phyloP scores from a whole-genome alignment of 2,329 filamentous ascomycete genomes.

The Zarea fungicola region DNA sequence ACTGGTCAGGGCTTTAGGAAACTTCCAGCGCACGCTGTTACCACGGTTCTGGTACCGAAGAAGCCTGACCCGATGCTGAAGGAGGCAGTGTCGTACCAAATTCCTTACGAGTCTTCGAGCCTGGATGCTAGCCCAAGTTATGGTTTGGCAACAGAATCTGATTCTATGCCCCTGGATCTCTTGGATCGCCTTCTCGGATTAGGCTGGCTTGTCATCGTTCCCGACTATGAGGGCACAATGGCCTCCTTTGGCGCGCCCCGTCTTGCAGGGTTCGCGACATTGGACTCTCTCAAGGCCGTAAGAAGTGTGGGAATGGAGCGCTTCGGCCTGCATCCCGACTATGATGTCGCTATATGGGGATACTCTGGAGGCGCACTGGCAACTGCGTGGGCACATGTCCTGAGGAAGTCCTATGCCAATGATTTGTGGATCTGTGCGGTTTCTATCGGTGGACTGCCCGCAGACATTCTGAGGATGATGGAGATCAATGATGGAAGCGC shows the following conservation, averaged over 20 bases:
- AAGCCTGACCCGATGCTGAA: background rate
- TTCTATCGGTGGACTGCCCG: slow-evolving; percentile 43
- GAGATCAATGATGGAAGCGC: slow-evolving; percentile 24
- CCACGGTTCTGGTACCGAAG: slow-evolving; percentile 26
- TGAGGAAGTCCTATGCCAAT: slow-evolving; percentile 47
- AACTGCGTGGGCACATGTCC: slow-evolving; percentile 45
- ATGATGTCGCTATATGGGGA: slow-evolving; percentile 42
- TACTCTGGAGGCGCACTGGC: slow-evolving; percentile 52
- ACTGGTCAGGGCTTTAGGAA: slow-evolving; percentile 25
- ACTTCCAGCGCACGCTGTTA: slow-evolving; percentile 32
- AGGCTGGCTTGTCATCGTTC: slow-evolving; percentile 41
- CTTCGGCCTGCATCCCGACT: slow-evolving; percentile 28
- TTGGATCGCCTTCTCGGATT: slow-evolving; percentile 26
- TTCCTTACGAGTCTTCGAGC: slow-evolving; percentile 30
- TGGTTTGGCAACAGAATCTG: slow-evolving; percentile 18
- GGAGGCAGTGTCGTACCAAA: slow-evolving; percentile 32
- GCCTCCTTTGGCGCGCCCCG: slow-evolving; percentile 39
- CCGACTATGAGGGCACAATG: slow-evolving; percentile 41
- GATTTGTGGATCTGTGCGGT: slow-evolving; percentile 44
- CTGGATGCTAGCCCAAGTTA: slow-evolving; percentile 34
- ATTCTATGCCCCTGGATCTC: slow-evolving; percentile 10
- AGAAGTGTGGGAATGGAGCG: slow-evolving; percentile 19
- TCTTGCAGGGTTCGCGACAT: slow-evolving; percentile 36
- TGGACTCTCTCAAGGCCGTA: slow-evolving; percentile 42
- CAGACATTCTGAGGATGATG: slow-evolving; percentile 34